Base-by-base conservation (phyloP, 139 green algal species). In the Auxenochlorella pyrenoidosa region DNA sequence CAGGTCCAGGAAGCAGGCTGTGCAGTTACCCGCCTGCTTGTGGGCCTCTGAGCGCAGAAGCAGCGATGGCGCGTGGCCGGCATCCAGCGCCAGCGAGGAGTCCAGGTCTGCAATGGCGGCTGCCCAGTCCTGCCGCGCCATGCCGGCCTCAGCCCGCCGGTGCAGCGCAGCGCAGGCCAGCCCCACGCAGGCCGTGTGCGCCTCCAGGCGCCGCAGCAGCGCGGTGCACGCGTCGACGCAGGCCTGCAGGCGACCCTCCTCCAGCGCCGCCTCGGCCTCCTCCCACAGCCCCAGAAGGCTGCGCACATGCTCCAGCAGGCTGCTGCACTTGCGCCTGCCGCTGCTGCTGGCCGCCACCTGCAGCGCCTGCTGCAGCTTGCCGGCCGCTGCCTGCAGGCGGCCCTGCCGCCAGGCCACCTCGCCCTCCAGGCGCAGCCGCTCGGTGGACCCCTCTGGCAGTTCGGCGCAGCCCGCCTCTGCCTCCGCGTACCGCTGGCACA, bases 371-470 rank as follows among this genome's bases (percentile, higher is more conserved):
- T 68, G 82, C 82, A 86, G 75, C 30, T 44, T 72, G 22, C 26
- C 34, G 2, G 60, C 34, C 16, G 79, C 40, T n/a, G 82, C 88
- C 38, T 84, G 51, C 41, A 92, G 70, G 1, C 66, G 43, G 19
- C 90, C 85, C 47, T 73, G 51, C 4, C 90, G 80, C 92, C 92
- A 94, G 13, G 34, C 40, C 22, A 32, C 75, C 60, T 94, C 88
- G 2, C 88, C 88, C 24, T 89, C 34, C 30, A 94, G 73, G 70
- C 93, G 91, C 4, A 80, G 66, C 41, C 83, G 70, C 58, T 94
- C 89, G 2, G 66, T 36, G 10, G 63, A 75, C 0, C 91, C 91
- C 22, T 54, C 18, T 8, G 75, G 58, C 38, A 94, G 59, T 15
- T n/a, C 40, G 13, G 12, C 41, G 36, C 71, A 78, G 28, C 28